A percentile compares a stretch with the other conserved stretches of the same genome.
phyloP scores from a whole-genome alignment of 1,139 yeast genomes.

The Debaryomyces psychrophilus region DNA sequence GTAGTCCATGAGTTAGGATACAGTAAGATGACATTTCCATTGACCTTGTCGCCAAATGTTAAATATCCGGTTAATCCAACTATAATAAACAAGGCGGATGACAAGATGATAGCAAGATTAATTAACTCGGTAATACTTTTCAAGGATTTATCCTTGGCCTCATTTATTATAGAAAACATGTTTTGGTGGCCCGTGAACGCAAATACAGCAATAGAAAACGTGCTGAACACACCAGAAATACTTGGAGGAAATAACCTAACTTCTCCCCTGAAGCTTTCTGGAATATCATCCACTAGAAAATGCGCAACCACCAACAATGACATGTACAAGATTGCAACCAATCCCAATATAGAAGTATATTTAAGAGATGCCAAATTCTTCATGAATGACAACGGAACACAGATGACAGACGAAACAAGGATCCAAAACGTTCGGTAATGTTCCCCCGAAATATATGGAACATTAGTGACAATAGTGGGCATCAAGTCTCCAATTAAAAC shows the following conservation, averaged over 20 bases:
- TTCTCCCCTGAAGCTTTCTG: conserved; percentile 52
- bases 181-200: conserved; percentile 56
- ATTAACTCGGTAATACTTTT: conserved; percentile 56
- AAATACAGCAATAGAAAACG: conserved; percentile 51
- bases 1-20: conserved; percentile 55
- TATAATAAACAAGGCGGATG: conserved; percentile 37
- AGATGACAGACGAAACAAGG: conserved; percentile 33
- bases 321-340: conserved; percentile 45
- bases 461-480: conserved; percentile 39
- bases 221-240: conserved; percentile 64
- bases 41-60: conserved; percentile 47
- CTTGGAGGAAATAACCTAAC: conserved; percentile 61
- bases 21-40: conserved; percentile 79
- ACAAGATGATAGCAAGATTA: conserved; percentile 50
- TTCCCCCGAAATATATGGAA: conserved; percentile 26
- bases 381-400: conserved; percentile 47
- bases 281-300: conserved; percentile 45
- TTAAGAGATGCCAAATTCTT: conserved; percentile 49
- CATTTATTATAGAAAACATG: conserved; percentile 53
- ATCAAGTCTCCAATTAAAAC: conserved; percentile 51
- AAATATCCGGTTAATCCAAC: conserved; percentile 50
- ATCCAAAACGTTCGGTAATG: conserved; percentile 43
- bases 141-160: conserved; percentile 58
- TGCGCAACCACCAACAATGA: conserved; percentile 41
- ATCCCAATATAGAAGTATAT: conserved; percentile 46